Base-by-base conservation (phyloP, 768 basidiomycete genomes). In the Leccinellum rugosiceps region DNA sequence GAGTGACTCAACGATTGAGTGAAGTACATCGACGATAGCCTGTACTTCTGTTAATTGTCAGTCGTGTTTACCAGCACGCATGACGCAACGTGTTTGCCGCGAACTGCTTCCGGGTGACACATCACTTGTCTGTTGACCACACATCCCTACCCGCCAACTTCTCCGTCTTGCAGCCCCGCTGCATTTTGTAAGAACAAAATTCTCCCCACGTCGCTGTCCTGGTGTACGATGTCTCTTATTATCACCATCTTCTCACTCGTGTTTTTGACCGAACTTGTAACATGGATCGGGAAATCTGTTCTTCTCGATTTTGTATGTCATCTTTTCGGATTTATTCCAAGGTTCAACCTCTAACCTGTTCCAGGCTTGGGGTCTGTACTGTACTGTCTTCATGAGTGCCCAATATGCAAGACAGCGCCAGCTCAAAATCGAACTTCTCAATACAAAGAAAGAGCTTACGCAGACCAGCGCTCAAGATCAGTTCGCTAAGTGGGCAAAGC, bases 401-500 rank as follows among this genome's bases (percentile, higher is more conserved):
- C 74, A 81, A 30, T 77, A 81, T 14, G 65, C 79, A 45, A 77
- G 81, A 58, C 91, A 95, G 67, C 78, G 81, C 23, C 73, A 78
- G 58, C 85, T 98, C 63, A 94, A 96, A 74, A 75, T 81, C 8
- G 87, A 94, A 55, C 83, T 98, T 30, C 78, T 98, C 45, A 71
- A 75, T 28, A 87, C 85, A 35, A 95, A 95, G 74, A 80, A 88
- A 25, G 93, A 98, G 69, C 84, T 98, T 3, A 72, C 88, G 60
- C 85, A 86, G 69, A 98, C 94, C 32, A 94, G 91, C 65, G 90
- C 94, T 17, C 97, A 98, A 70, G 95, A 98, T 68, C 92, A 98
- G 68, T 99, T 99, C 70, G 92, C 94, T 19, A 98, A 94, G 75
- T 98, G 97, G 96, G 96, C 96, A 48, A 94, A 94, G 76, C 75